Conservation (phyloP, 108 stramenopile genomes). For the Aurantiochytrium sp. region DNA sequence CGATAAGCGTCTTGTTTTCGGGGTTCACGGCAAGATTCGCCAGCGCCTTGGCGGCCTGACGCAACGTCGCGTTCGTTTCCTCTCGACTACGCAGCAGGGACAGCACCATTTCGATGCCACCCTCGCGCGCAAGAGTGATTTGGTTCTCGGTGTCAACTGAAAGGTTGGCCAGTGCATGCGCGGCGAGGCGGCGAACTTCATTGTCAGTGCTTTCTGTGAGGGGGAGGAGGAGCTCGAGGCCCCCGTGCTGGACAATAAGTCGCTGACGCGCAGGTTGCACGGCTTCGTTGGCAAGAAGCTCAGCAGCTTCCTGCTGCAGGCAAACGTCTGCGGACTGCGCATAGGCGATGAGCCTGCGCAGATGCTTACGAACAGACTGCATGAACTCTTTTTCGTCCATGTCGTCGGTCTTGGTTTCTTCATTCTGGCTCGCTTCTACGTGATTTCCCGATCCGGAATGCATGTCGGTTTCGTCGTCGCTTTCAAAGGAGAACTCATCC, state of each 20-base stretch:
- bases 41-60: constrained; percentile 53
- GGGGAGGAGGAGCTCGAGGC: constrained; percentile 51
- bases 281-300: constrained; percentile 54
- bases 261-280: constrained; percentile 44
- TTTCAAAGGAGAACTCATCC: neutral
- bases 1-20: constrained; percentile 44
- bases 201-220: constrained; percentile 42
- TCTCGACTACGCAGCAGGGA: neutral
- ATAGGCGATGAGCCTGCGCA: constrained; percentile 50
- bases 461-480: neutral
- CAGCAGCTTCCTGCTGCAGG: constrained; percentile 54
- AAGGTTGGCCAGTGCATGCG: constrained; percentile 60
- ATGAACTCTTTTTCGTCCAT: constrained; percentile 25
- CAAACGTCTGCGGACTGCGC: constrained; percentile 42
- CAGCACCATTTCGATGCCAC: constrained; percentile 50
- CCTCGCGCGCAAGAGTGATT: constrained; percentile 42
- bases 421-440: neutral
- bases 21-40: constrained; percentile 55
- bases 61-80: constrained; percentile 24
- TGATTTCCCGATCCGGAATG: no score
- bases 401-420: neutral
- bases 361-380: constrained; percentile 28
- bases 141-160: constrained; percentile 50
- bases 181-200: constrained; percentile 55
- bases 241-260: constrained; percentile 47